Evolutionary conservation across 495 filamentous ascomycete species (phyloP), one percentile per base, ranked within the genome.

Genomic region (Lentithecium fluviatile): DNA sequence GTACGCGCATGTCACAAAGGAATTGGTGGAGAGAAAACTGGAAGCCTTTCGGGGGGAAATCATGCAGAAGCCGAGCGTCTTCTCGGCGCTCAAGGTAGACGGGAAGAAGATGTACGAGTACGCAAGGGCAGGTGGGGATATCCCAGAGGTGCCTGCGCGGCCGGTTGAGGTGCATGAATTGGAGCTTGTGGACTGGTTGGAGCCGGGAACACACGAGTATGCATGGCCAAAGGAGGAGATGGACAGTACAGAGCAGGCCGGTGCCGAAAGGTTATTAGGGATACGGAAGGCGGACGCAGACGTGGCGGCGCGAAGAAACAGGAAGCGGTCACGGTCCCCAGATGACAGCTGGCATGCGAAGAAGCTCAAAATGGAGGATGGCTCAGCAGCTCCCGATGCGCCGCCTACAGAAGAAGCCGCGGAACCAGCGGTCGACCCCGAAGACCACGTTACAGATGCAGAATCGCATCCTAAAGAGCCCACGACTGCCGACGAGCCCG

Each of bases 41-140:
- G 76, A 76, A 11, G 75, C 80, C 63, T 97, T 96, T 74, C 81
- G 88, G 29, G 95, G 95, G 10, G 86, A 89, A 69, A 88, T 90
- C 66, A 88, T 89, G 81, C 95, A 99, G 79, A 83, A 85, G 64
- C 95, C 95, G 36, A 94, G 93, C 21, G 83, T 99, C 21, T 90
- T 89, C 72, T 95, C 90, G n/a, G 93, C 95, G 24, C 78, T 97
- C 38, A 88, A 87, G 70, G 86, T 97, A 63, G 76, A 96, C 52
- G 94, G 94, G 1, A 97, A 96, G 77, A 85, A 85, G 26, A 78
- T 96, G 26, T 99, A 97, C 68, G 91, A 99, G 77, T 97, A 97
- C 75, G 95, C 95, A 25, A 78, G 95, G 13, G 89, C 89, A 70
- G 95, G 95, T 1, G 89, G 85, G 55, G 88, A 95, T 73, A 94